These are phyloP conservation scores for Agroathelia rolfsii DNA, from an alignment of 1,284 basidiomycete genomes.

Conservation along the genomic window DNA sequence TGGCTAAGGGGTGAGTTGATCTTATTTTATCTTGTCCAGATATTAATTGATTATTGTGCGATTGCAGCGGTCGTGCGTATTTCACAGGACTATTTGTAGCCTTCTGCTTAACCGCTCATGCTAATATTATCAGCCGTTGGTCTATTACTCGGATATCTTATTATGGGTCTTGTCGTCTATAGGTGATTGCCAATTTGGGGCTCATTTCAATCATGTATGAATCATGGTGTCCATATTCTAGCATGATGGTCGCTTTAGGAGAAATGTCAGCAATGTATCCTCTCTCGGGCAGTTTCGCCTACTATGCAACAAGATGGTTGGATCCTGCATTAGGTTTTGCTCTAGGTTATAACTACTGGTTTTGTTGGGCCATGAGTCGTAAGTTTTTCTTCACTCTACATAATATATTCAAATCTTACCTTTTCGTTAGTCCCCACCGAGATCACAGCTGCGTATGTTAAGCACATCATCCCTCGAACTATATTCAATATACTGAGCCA, in stretches of 20 bases:
- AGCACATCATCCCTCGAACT: no score
- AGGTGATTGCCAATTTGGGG: no score
- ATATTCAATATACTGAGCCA: no score
- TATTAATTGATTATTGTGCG: no score
- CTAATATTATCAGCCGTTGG: slow-evolving; percentile 36
- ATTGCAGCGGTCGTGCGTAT: neutral
- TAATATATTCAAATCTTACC: no score
- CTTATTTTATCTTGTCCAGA: no score
- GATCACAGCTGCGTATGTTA: slow-evolving; percentile 7
- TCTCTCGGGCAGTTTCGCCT: slow-evolving; percentile 31
- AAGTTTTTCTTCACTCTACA: no score
- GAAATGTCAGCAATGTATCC: slow-evolving; percentile 30
- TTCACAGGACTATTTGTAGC: neutral
- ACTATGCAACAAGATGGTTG: slow-evolving; percentile 38
- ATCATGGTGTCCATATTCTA: slow-evolving; percentile 4
- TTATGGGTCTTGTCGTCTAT: slow-evolving; percentile 11
- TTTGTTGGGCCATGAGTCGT: slow-evolving; percentile 9
- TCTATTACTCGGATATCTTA: slow-evolving; percentile 21
- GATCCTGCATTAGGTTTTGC: slow-evolving; percentile 42
- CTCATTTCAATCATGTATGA: neutral
- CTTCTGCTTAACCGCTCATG: slow-evolving; percentile 18
- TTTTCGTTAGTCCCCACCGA: slow-evolving; percentile 11
- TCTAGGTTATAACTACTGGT: slow-evolving; percentile 28
- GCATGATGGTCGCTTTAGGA: slow-evolving; percentile 29
- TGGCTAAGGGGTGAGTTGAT: no score